Evolutionary conservation across 2,329 filamentous ascomycete genomes (phyloP).

Genomic region (Chaetomium sp.): DNA sequence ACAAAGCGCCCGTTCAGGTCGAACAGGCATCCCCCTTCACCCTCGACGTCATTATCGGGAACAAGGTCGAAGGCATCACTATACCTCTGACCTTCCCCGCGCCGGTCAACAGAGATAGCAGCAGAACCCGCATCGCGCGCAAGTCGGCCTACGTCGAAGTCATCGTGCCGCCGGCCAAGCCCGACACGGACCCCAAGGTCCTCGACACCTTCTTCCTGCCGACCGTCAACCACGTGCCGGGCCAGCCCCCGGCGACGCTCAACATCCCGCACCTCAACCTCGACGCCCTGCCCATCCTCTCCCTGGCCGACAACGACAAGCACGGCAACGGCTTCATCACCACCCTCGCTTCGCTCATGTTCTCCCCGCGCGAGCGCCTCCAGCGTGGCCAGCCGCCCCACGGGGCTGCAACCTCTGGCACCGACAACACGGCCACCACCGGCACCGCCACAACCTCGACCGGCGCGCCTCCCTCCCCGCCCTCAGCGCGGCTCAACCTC

Average conservation of each 20-base stretch:
- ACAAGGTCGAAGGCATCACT: constrained; percentile 35
- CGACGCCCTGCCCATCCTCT: constrained; percentile 48
- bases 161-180: constrained; percentile 42
- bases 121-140: constrained; percentile 47
- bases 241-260: constrained; percentile 41
- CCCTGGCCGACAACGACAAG: constrained; percentile 43
- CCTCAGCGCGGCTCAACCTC: constrained; percentile 45
- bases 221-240: constrained; percentile 33
- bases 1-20: constrained; percentile 44
- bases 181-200: constrained; percentile 25
- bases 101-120: constrained; percentile 43
- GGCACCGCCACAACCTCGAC: too few species aligned
- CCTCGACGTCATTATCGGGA: constrained; percentile 47
- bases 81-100: constrained; percentile 45
- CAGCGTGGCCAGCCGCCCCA: constrained; percentile 38
- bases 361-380: constrained; percentile 47
- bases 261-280: constrained; percentile 49
- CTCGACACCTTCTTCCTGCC: constrained; percentile 45
- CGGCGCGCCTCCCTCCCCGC: too few species aligned
- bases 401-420: not conserved
- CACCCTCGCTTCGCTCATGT: constrained; percentile 44
- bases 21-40: constrained; percentile 45
- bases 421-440: not conserved
- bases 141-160: constrained; percentile 51
- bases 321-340: constrained; percentile 44